Base-by-base conservation (phyloP, 2,329 filamentous ascomycete genomes). In the Colletotrichum orchidophilum region DNA sequence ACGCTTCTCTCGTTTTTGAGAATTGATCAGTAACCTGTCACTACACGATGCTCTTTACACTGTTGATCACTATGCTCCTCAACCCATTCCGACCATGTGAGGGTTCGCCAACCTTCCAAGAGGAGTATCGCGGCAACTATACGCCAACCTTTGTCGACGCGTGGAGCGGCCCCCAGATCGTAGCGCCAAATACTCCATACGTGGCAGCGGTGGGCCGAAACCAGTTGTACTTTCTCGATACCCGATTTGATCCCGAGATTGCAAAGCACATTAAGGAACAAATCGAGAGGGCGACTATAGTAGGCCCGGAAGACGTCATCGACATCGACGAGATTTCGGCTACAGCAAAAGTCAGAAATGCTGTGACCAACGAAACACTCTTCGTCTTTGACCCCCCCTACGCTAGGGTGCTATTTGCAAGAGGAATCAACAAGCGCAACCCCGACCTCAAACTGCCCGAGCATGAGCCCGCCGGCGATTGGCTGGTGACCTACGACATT, bases 131-230 rank as follows among this genome's bases (percentile, higher is more conserved):
- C 13, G 29, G 8, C 27, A 11, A 21, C 33, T 74, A 70, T 52
- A 49, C 15, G 2, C 72, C 70, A 8, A 57, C 33, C 3, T 67
- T 74, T 21, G 13, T 74, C 61, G 46, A 67, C 12, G 24, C 57
- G n/a, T 58, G 65, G 57, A 18, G 39, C 24, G 63, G 64, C 4
- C 73, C 39, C 1, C 70, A 75, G 50, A 70, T 74, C 39, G 68
- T 74, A 4, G 74, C 72, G 7, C 74, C 74, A 18, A 59, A 73
- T 3, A 67, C 74, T 1, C 74, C 71, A 3, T 74, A 73, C 61
- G 68, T 74, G 2, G 73, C 71, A 18, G 74, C 66, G 12, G 63
- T 60, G 7, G 68, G 74, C 46, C 18, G 18, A 3, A 69, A 71
- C 35, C 50, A 62, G 12, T 53, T 73, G 6, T 70, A 74, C 61